These are phyloP conservation scores for Globisporangium recalcitrans DNA, from an alignment of 352 stramenopile genomes.

Conservation along the genomic window DNA sequence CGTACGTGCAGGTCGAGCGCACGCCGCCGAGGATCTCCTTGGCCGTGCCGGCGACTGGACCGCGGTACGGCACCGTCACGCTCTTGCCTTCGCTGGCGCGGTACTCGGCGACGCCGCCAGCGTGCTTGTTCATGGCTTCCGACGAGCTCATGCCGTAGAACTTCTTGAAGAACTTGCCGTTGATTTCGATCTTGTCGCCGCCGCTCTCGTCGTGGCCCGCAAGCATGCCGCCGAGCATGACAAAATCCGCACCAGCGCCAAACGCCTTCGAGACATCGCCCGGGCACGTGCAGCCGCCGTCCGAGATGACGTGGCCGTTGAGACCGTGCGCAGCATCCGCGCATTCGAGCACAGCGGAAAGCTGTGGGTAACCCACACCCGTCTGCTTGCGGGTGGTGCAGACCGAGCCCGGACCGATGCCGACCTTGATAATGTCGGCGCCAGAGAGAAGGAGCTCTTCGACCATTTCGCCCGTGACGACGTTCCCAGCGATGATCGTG, in stretches of 20 bases:
- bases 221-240: conserved; percentile 92
- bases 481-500: conserved; percentile 91
- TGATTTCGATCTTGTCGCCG: conserved; percentile 71
- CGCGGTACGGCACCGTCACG: conserved; percentile 86
- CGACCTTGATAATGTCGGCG: conserved; percentile 92
- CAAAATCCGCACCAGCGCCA: conserved; percentile 88
- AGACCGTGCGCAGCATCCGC: conserved; percentile 88
- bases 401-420: conserved; percentile 88
- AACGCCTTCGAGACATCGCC: conserved; percentile 91
- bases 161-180: conserved; percentile 75
- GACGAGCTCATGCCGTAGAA: conserved; percentile 93
- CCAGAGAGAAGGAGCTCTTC: conserved; percentile 88
- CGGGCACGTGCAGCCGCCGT: conserved; percentile 87
- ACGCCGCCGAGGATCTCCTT: conserved; percentile 91
- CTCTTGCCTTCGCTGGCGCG: conserved; percentile 89
- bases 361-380: conserved; percentile 89
- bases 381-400: conserved; percentile 93
- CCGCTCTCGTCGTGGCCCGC: conserved; percentile 89
- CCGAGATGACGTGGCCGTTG: conserved; percentile 85
- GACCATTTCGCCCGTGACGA: conserved; percentile 91
- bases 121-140: conserved; percentile 91
- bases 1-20: conserved; percentile 91
- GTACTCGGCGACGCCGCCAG: conserved; percentile 88
- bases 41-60: conserved; percentile 69
- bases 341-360: conserved; percentile 89